These are phyloP conservation scores for Lagenidium giganteum DNA, from an alignment of 352 stramenopile species.

Conservation along the genomic window DNA sequence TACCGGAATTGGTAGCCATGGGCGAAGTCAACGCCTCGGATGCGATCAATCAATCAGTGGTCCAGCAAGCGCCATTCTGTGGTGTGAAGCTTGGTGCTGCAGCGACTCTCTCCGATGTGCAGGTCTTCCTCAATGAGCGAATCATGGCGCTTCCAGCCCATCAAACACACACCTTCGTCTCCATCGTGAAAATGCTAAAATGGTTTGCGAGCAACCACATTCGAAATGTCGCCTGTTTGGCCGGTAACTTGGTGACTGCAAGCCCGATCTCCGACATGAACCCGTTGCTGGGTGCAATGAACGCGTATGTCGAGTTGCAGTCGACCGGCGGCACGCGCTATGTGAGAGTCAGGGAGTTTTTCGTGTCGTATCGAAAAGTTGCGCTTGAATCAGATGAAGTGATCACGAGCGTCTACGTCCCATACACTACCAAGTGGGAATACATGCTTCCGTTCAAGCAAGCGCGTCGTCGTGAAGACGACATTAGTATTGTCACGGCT, in stretches of 20 bases:
- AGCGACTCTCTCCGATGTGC: conserved; percentile 68
- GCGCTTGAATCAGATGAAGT: conserved; percentile 87
- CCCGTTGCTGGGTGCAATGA: conserved; percentile 88
- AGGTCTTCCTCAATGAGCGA: conserved; percentile 42
- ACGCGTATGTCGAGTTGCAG: conserved; percentile 62
- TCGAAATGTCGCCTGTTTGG: conserved; percentile 94
- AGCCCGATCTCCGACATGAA: conserved; percentile 98
- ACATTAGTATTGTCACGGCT: conserved; percentile 96
- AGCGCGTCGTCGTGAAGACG: conserved; percentile 92
- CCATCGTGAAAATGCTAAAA: conserved; percentile 89
- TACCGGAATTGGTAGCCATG: conserved; percentile 57
- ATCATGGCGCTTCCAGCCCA: conserved; percentile 29
- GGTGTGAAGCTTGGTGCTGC: conserved; percentile 80
- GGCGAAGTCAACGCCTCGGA: conserved; percentile 28
- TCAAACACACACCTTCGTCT: conserved; percentile 44
- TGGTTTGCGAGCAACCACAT: conserved; percentile 98
- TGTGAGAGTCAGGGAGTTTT: conserved; percentile 89
- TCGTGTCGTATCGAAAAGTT: conserved; percentile 93
- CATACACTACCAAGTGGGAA: conserved; percentile 83
- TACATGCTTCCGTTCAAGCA: conserved; percentile 96
- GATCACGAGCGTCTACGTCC: conserved; percentile 90
- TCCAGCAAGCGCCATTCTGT: conserved; percentile 32
- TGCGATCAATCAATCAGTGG: conserved; percentile 43
- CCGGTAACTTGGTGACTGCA: conserved; percentile 95
- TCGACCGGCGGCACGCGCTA: conserved; percentile 29